phyloP scores from a whole-genome alignment of 179 eudicot genomes.

The Drosera spatulata region DNA sequence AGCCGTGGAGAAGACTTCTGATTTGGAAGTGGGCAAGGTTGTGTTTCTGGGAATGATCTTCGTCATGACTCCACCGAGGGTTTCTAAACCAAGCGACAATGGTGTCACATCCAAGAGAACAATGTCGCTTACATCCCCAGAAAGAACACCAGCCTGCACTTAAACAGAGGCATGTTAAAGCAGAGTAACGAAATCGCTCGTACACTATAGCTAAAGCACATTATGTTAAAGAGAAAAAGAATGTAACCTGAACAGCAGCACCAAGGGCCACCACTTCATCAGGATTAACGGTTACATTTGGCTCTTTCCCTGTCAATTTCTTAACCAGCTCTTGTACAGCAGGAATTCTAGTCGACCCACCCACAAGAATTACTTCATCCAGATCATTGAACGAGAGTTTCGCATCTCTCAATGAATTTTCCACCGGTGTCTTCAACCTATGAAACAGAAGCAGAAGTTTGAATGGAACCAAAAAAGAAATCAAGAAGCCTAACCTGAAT shows the following conservation, averaged over 20 bases:
- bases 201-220: too few species aligned
- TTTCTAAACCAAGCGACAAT: conserved; percentile 80
- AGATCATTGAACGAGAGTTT: conserved; percentile 17
- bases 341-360: conserved; percentile 23
- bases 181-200: too few species aligned
- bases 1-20: conserved; percentile 97
- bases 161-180: not conserved
- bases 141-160: conserved; percentile 82
- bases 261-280: too few species aligned
- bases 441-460: too few species aligned
- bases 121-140: conserved; percentile 96
- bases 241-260: too few species aligned
- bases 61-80: conserved; percentile 99
- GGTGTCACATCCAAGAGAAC: conserved; percentile 94
- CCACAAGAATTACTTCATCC: conserved; percentile 26
- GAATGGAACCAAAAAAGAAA: too few species aligned
- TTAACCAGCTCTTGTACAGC: conserved; percentile 17
- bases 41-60: conserved; percentile 95
- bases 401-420: conserved; percentile 18
- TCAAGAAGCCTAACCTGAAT: too few species aligned
- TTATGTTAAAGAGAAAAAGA: too few species aligned
- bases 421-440: conserved; percentile 14
- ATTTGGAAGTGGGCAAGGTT: conserved; percentile 89
- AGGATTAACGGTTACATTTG: not conserved
- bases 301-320: conserved; percentile 13